A percentile compares a stretch with the other conserved stretches of the same genome.
phyloP scores from a whole-genome alignment of 805 yeast genomes.

The Saccharomyces mikatae region DNA sequence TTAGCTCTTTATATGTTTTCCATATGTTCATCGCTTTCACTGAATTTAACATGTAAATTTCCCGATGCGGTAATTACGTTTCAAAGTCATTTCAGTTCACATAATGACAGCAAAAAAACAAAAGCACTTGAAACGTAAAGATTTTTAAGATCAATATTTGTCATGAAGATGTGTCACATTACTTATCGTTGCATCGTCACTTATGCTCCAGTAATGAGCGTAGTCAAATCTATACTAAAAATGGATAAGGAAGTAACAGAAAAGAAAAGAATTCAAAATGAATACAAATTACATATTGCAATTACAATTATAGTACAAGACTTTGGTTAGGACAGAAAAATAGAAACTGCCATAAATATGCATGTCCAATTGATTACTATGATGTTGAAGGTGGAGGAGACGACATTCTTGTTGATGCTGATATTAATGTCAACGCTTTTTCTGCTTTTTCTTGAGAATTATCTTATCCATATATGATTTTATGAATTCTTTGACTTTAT shows the following conservation, averaged over 20 bases:
- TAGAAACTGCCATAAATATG: neutral
- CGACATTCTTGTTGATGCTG: constrained; percentile 51
- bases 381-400: constrained; percentile 16
- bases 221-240: neutral
- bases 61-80: neutral
- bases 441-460: constrained; percentile 37
- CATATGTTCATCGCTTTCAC: neutral
- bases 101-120: neutral
- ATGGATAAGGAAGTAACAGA: neutral
- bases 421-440: constrained; percentile 48
- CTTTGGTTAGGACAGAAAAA: neutral
- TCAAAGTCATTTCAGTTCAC: neutral
- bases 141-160: neutral
- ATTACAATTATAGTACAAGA: neutral
- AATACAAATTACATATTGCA: neutral
- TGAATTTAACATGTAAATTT: neutral
- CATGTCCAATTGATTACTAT: neutral
- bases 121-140: neutral
- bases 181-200: neutral
- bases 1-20: neutral
- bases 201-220: neutral
- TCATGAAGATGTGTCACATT: neutral
- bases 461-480: constrained; percentile 61
- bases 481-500: constrained; percentile 61
- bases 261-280: neutral